phyloP scores from a whole-genome alignment of 108 stramenopile genomes.

The Asterionellopsis glacialis region DNA sequence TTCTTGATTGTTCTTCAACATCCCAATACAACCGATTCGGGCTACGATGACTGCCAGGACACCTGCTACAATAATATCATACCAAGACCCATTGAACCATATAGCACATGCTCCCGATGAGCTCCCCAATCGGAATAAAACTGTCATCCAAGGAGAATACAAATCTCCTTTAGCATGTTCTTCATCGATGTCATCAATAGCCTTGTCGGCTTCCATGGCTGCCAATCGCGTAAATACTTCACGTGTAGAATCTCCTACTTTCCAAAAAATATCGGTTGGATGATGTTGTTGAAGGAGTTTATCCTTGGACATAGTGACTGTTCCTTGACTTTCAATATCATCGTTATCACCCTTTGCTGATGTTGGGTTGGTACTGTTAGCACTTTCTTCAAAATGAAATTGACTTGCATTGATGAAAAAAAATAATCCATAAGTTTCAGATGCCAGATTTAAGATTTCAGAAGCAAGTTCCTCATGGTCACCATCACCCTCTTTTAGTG shows the following conservation, averaged over 20 bases:
- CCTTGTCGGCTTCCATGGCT: slow-evolving; percentile 12
- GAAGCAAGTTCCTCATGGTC: slow-evolving; percentile 5
- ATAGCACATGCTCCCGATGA: slow-evolving; percentile 17
- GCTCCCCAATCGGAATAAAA: slow-evolving; percentile 5
- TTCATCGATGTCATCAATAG: slow-evolving; percentile 1
- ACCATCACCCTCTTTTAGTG: background rate
- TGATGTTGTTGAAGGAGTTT: background rate
- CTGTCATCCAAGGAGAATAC: slow-evolving; percentile 5
- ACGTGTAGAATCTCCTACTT: slow-evolving; percentile 5
- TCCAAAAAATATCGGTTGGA: slow-evolving; percentile 12
- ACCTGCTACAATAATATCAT: slow-evolving; percentile 23
- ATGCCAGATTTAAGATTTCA: slow-evolving; percentile 20
- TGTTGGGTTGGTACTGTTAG: too few relatives aligned
- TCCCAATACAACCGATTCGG: background rate
- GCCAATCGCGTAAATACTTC: slow-evolving; percentile 21
- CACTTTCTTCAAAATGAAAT: background rate
- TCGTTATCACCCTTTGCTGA: too few relatives aligned
- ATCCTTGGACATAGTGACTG: background rate
- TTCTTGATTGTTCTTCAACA: slow-evolving; percentile 13
- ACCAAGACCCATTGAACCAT: slow-evolving; percentile 24
- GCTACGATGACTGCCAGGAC: slow-evolving; percentile 21
- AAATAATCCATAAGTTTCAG: slow-evolving; percentile 12
- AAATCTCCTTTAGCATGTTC: background rate
- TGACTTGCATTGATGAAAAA: slow-evolving; percentile 5
- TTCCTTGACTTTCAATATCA: too few relatives aligned